Percentiles rank a stretch among this genome's conserved stretches.
Conservation (phyloP, 306 rosid genomes). For the Ormosia emarginata region DNA sequence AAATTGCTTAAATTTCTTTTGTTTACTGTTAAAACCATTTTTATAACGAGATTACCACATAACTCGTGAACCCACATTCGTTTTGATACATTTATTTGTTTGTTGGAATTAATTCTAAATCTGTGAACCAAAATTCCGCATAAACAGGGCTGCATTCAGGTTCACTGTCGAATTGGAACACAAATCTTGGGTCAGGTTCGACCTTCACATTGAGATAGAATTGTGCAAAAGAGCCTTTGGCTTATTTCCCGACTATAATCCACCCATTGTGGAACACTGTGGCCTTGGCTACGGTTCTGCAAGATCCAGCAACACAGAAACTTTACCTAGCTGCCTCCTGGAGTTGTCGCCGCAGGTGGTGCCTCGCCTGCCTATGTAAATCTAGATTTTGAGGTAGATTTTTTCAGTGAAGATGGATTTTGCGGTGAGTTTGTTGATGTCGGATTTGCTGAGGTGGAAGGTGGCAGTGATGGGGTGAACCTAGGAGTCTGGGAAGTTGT, state of each 20-base stretch:
- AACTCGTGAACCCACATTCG: no score
- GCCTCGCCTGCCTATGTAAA: constrained; percentile 58
- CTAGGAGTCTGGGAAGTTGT: constrained; percentile 40
- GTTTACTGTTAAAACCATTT: no score
- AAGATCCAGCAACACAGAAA: constrained; percentile 51
- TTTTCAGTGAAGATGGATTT: constrained; percentile 44
- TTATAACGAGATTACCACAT: no score
- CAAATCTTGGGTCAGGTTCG: constrained; percentile 70
- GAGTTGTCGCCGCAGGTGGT: constrained; percentile 62
- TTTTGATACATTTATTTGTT: no score
- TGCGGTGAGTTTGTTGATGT: constrained; percentile 39
- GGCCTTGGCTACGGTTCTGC: constrained; percentile 40
- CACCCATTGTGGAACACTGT: constrained; percentile 57
- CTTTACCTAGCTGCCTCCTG: constrained; percentile 45
- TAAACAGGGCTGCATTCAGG: constrained; percentile 80
- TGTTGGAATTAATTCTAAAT: no score
- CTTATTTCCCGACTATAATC: constrained; percentile 56
- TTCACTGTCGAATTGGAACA: constrained; percentile 73
- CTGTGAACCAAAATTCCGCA: no score
- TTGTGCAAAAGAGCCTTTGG: constrained; percentile 50
- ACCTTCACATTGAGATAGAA: constrained; percentile 64
- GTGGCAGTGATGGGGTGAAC: constrained; percentile 45
- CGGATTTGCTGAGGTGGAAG: constrained; percentile 60
- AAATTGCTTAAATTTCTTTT: no score
- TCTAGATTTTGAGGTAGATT: constrained; percentile 47